Conservation (phyloP, 768 basidiomycete species). For the Boletus vinaceobasis region DNA sequence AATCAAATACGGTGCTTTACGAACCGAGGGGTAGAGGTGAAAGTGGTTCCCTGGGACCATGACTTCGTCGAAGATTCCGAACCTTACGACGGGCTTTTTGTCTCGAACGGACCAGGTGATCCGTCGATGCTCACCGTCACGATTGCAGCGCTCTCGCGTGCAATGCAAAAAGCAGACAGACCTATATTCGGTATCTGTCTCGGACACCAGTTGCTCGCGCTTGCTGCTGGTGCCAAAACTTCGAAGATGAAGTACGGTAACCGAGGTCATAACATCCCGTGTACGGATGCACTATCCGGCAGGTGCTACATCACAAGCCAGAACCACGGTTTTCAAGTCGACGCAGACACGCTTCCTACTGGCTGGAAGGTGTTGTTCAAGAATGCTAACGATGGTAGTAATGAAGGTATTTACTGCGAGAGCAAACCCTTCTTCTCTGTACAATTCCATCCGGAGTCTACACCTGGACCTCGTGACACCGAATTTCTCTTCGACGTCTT, state of each 20-base stretch:
- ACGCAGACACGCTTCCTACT: conserved; percentile 66
- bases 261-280: conserved; percentile 98
- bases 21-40: conserved; percentile 88
- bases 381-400: conserved; percentile 96
- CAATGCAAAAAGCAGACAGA: conserved; percentile 67
- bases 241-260: conserved; percentile 99
- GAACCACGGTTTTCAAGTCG: conserved; percentile 97
- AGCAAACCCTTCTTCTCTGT: conserved; percentile 97
- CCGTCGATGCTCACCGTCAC: conserved; percentile 80
- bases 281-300: conserved; percentile 89
- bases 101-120: conserved; percentile 98
- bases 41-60: conserved; percentile 97
- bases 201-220: conserved; percentile 93
- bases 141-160: conserved; percentile 60
- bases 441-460: conserved; percentile 98
- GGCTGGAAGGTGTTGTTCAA: conserved; percentile 94
- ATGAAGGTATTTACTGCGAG: conserved; percentile 95
- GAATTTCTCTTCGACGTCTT: conserved; percentile 99
- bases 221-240: conserved; percentile 90
- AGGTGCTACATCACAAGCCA: conserved; percentile 99
- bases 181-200: conserved; percentile 99
- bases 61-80: conserved; percentile 78
- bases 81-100: conserved; percentile 90
- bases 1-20: conserved; percentile 98
- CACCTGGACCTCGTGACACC: conserved; percentile 95